Conservation (phyloP, 352 stramenopile species). For the Phytopythium boreale region DNA sequence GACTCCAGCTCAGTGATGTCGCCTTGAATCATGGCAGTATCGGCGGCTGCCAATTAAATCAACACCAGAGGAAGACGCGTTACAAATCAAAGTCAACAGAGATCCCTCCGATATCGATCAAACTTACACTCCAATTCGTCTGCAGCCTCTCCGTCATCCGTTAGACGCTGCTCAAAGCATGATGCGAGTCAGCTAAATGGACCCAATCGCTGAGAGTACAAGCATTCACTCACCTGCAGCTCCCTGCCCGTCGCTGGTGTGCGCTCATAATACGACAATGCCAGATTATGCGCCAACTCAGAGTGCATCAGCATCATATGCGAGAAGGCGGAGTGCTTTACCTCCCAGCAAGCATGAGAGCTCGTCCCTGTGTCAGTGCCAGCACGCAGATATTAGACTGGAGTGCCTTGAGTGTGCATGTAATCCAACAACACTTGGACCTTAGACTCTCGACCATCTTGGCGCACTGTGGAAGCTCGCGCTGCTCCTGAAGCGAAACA, state of each 20-base stretch:
- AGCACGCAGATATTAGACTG: background rate
- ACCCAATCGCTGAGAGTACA: background rate
- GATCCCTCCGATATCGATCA: background rate
- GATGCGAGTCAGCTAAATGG: background rate
- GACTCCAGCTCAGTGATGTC: background rate
- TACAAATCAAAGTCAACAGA: background rate
- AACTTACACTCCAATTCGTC: background rate
- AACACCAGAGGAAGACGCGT: background rate
- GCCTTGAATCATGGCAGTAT: background rate
- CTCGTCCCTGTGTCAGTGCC: background rate
- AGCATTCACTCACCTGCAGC: background rate
- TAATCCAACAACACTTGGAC: background rate
- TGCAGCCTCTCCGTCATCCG: background rate
- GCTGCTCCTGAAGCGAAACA: background rate
- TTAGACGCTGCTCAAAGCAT: background rate
- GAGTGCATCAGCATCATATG: background rate
- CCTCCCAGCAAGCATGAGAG: background rate
- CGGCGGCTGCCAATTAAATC: background rate
- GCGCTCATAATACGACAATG: background rate
- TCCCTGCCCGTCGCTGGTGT: background rate
- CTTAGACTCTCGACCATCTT: background rate
- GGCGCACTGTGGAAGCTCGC: background rate
- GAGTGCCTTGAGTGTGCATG: background rate
- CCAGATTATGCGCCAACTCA: background rate
- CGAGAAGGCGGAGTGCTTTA: background rate